phyloP scores from a whole-genome alignment of 208 protist species.

The Acanthamoeba pearcei region DNA sequence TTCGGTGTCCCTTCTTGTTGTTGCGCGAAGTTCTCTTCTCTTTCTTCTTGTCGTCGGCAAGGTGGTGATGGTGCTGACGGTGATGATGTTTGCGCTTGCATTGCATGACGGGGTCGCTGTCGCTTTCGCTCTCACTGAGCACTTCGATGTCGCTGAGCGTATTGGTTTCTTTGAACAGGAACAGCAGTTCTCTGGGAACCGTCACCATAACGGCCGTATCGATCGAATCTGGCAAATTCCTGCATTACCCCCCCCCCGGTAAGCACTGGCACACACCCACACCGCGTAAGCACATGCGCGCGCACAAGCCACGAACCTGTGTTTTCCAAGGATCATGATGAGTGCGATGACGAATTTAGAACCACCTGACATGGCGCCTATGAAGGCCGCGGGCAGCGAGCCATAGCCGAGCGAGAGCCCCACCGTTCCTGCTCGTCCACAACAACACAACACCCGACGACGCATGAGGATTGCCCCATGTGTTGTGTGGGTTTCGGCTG shows the following conservation, averaged over 20 bases:
- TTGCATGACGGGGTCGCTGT: neutral
- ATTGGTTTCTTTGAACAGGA: neutral
- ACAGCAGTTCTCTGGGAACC: neutral
- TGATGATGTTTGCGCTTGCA: neutral
- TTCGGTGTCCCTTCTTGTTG: neutral
- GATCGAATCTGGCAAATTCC: constrained; percentile 35
- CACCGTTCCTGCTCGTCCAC: constrained; percentile 18
- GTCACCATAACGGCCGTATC: constrained; percentile 32
- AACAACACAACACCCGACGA: no score
- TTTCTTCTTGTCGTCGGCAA: neutral
- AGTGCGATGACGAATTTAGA: constrained; percentile 38
- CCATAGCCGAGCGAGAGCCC: constrained; percentile 50
- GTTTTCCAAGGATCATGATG: constrained; percentile 69
- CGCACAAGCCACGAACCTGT: neutral
- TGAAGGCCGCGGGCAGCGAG: neutral
- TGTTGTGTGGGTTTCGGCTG: no score
- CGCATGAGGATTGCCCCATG: no score
- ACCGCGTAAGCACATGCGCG: neutral
- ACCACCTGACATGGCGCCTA: neutral
- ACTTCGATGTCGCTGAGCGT: constrained; percentile 11
- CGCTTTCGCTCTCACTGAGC: no score
- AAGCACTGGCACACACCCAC: neutral
- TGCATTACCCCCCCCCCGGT: no score
- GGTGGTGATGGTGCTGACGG: neutral
- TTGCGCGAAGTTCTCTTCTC: neutral